Evolutionary conservation across 2,329 filamentous ascomycete genomes (phyloP), one percentile per base, ranked within the genome.

Genomic region (Diaporthe vexans): DNA sequence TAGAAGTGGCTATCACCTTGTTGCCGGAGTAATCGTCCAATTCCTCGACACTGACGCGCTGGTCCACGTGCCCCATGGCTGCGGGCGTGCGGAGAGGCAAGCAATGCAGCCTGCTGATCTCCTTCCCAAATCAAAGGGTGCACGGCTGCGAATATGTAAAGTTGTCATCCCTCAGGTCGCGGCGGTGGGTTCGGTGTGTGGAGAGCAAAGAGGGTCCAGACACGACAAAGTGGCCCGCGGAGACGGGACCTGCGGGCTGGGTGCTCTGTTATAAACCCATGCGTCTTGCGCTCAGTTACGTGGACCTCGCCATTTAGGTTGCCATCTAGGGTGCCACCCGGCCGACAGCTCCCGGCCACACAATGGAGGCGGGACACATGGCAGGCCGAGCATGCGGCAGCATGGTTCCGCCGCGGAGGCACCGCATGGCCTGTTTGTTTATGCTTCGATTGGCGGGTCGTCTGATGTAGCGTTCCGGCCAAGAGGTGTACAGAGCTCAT

Each of bases 371-470:
- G 4, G 24, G 37, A 19, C 40, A 33, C 46, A 54, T 52, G 37
- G 37, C 29, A n/a, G 2, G 10, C n/a, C 17, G 46, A n/a, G 13
- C 8, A 8, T 26, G 63, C 63, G 29, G 46, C 15, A 40, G 63
- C 46, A 68, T 68, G 63, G 6, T 68, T 68, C 63, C 63, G 63
- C 5, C 7, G 11, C n/a, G 48, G 21, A 10, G 10, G 29, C 26
- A 35, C 9, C 43, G 6, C 63, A 37, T 10, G n/a, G 46, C 63
- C 46, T 33, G 26, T 24, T 6, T 52, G 13, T 24, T 68, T 68
- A 68, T 37, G 40, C 46, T 68, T 52, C 46, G 15, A n/a, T 68
- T 54, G 52, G 63, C 63, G 63, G 37, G 63, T 40, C 63, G 21
- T 68, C 46, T 52, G 29, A 52, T 68, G 15, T 54, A 26, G 21